Evolutionary conservation across 2,329 filamentous ascomycete species (phyloP), one percentile per base, ranked within the genome.

Genomic region (Xylaria sp.): DNA sequence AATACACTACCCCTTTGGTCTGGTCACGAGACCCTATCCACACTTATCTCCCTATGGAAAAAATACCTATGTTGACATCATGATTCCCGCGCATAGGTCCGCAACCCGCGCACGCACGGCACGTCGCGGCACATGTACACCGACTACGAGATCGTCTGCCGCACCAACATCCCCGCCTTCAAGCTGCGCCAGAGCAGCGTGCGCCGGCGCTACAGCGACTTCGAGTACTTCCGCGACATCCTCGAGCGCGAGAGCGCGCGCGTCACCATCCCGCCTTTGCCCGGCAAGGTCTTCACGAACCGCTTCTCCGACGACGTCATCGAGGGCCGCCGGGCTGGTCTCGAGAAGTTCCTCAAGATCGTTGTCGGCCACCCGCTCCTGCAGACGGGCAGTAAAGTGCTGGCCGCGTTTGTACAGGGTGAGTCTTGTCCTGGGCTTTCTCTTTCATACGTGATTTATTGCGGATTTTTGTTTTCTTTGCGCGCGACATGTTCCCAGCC

Each of bases 101-200:
- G 92, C 80, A 96, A 96, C 81, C 96, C 96, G 41, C 91, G 94
- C 83, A 97, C 94, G 34, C 94, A 97, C 82, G 96, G 97, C 80
- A 94, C 96, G 78, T 95, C 94, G 73, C 93, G 96, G 75, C 89
- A 90, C 84, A 97, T 97, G 94, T 98, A 98, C 86, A 99, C 96
- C 64, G 96, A 97, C 83, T 99, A 98, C 86, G 94, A 98, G 83
- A 98, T 99, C 79, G 88, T 97, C 76, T 97, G 96, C 85, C 91
- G 93, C 77, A 99, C 96, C 83, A 99, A 99, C 84, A 99, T 99
- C 79, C 96, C 96, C 67, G 94, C 96, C 76, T 99, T 99, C 88
- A 98, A 98, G 85, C 90, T 98, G 76, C 94, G 94, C 74, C 89
- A 92, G 80, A 94, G 91, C 73, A 89, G 90, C 75, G 96, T 99